Percentiles rank a stretch among this genome's conserved stretches.
Evolutionary conservation across 2,329 filamentous ascomycete species (phyloP).

Genomic region (Cordyceps cicadae): DNA sequence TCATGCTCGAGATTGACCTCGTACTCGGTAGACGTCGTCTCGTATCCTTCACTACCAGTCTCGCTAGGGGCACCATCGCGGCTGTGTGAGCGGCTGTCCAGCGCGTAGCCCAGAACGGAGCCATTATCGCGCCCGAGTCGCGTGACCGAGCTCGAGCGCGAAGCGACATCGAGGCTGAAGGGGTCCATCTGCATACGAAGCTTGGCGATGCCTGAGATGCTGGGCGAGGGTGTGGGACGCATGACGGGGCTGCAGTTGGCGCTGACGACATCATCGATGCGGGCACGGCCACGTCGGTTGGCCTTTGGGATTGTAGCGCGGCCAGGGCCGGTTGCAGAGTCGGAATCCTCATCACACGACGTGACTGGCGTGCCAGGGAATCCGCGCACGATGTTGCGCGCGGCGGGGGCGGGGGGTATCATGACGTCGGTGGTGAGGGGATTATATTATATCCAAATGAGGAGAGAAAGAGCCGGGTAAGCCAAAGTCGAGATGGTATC

Average conservation of each 20-base stretch:
- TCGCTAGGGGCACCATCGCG: conserved; percentile 48
- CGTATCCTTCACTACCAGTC: conserved; percentile 52
- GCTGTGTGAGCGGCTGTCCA: conserved; percentile 46
- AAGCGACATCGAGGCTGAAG: conserved; percentile 54
- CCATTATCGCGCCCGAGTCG: conserved; percentile 33
- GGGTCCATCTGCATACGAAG: conserved; percentile 75
- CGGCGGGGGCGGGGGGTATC: conserved; percentile 40
- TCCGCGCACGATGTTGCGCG: conserved; percentile 48
- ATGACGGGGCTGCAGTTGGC: conserved; percentile 56
- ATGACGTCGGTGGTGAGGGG: conserved; percentile 23
- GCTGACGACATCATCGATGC: conserved; percentile 50
- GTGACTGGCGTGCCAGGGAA: conserved; percentile 46
- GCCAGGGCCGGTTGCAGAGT: conserved; percentile 27
- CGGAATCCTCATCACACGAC: conserved; percentile 52
- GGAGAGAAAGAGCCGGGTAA: background rate
- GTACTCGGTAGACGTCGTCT: conserved; percentile 64
- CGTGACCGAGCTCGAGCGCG: conserved; percentile 49
- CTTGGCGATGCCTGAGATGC: conserved; percentile 67
- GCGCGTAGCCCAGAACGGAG: conserved; percentile 41
- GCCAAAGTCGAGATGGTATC: background rate
- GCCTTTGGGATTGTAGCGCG: conserved; percentile 30
- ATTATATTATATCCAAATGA: background rate
- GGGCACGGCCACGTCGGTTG: conserved; percentile 31
- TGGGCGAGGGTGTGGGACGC: conserved; percentile 43
- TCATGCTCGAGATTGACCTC: conserved; percentile 79